phyloP scores from a whole-genome alignment of 2,329 filamentous ascomycete species.

The Ascosphaera acerosa region DNA sequence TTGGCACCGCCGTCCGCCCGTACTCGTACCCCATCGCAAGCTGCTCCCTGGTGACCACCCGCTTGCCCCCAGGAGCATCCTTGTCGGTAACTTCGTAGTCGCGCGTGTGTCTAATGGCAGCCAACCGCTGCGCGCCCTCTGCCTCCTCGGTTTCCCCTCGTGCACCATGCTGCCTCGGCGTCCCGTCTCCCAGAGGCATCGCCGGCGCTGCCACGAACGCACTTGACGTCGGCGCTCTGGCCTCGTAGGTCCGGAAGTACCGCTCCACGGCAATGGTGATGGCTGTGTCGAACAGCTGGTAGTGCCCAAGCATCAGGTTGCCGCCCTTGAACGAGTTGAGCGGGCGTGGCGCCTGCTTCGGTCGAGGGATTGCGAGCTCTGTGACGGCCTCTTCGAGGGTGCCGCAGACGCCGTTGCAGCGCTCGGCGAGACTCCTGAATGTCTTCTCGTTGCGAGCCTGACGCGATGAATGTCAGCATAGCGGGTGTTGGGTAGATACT shows the following conservation, averaged over 20 bases:
- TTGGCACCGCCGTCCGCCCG: constrained; percentile 71
- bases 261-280: constrained; percentile 69
- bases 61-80: constrained; percentile 48
- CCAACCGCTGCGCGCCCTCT: constrained; percentile 26
- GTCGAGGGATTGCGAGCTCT: constrained; percentile 48
- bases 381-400: constrained; percentile 67
- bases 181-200: too few species aligned
- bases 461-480: constrained; percentile 5
- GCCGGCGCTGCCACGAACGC: constrained; percentile 38
- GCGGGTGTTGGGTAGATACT: not conserved
- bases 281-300: constrained; percentile 44
- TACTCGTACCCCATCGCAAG: constrained; percentile 90
- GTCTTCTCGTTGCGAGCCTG: constrained; percentile 46
- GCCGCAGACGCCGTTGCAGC: constrained; percentile 49
- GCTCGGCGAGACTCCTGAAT: constrained; percentile 37
- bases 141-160: constrained; percentile 25
- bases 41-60: constrained; percentile 55
- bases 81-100: constrained; percentile 61
- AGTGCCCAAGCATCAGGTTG: constrained; percentile 52
- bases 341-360: constrained; percentile 44
- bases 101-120: constrained; percentile 48
- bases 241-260: constrained; percentile 65
- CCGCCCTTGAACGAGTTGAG: constrained; percentile 53
- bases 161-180: too few species aligned
- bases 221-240: constrained; percentile 48